phyloP scores from a whole-genome alignment of 352 stramenopile species.

The Phytophthora crassamura region DNA sequence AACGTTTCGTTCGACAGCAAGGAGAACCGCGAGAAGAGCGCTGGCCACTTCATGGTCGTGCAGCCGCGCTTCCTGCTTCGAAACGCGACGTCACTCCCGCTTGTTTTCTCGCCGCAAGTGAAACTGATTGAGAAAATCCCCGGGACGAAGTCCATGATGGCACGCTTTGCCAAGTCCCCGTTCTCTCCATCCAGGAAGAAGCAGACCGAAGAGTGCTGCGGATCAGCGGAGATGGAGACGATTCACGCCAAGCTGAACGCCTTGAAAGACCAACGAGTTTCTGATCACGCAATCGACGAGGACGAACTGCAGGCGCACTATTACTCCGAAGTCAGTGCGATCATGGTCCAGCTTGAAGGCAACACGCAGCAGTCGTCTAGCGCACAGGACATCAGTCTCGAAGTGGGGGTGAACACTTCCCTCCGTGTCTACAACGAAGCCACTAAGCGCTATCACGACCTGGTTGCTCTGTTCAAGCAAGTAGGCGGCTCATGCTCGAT shows the following conservation, averaged over 20 bases:
- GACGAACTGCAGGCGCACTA: slow-evolving; percentile 66
- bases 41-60: slow-evolving; percentile 64
- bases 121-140: slow-evolving; percentile 62
- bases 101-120: slow-evolving; percentile 61
- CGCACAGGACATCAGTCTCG: slow-evolving; percentile 64
- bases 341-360: slow-evolving; percentile 73
- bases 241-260: slow-evolving; percentile 80
- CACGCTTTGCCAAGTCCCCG: slow-evolving; percentile 49
- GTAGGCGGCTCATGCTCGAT: slow-evolving; percentile 66
- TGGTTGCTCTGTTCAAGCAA: slow-evolving; percentile 78
- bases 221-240: slow-evolving; percentile 65
- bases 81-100: slow-evolving; percentile 60
- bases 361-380: slow-evolving; percentile 61
- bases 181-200: slow-evolving; percentile 57
- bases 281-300: slow-evolving; percentile 44
- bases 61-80: slow-evolving; percentile 69
- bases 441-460: slow-evolving; percentile 76
- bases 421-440: slow-evolving; percentile 78
- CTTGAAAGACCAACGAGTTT: slow-evolving; percentile 39
- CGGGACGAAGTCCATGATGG: slow-evolving; percentile 66
- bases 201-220: slow-evolving; percentile 51
- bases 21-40: slow-evolving; percentile 48
- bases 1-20: slow-evolving; percentile 68
- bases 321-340: slow-evolving; percentile 70
- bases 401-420: slow-evolving; percentile 68